These are phyloP conservation scores for Verticillium nubilum DNA, from an alignment of 2,329 filamentous ascomycete species.

Conservation along the genomic window DNA sequence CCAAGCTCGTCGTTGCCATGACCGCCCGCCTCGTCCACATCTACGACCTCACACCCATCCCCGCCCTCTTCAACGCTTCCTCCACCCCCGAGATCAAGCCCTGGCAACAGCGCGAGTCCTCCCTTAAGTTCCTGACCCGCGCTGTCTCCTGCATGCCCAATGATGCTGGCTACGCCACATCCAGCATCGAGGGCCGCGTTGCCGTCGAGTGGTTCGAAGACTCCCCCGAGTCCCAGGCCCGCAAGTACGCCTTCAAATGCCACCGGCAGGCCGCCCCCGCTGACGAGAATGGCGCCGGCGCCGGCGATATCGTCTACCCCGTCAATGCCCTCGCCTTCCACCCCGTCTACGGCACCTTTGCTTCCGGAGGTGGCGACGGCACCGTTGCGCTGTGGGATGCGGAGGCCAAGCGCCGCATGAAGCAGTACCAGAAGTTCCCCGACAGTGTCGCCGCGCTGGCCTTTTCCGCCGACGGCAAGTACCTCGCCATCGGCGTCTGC, in stretches of 20 bases:
- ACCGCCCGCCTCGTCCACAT: slow-evolving; percentile 89
- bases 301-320: slow-evolving; percentile 79
- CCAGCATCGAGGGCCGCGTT: slow-evolving; percentile 89
- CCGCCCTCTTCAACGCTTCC: slow-evolving; percentile 46
- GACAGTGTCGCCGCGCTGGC: slow-evolving; percentile 72
- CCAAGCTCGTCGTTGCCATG: slow-evolving; percentile 94
- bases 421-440: slow-evolving; percentile 81
- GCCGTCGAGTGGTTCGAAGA: slow-evolving; percentile 98
- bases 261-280: slow-evolving; percentile 71
- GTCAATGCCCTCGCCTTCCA: slow-evolving; percentile 90
- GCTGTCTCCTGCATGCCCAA: slow-evolving; percentile 95
- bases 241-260: slow-evolving; percentile 99
- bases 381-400: slow-evolving; percentile 93
- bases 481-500: slow-evolving; percentile 74
- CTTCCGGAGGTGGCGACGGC: slow-evolving; percentile 82
- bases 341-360: slow-evolving; percentile 77
- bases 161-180: slow-evolving; percentile 87
- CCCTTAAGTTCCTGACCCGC: slow-evolving; percentile 91
- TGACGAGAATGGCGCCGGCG: slow-evolving; percentile 42
- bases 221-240: slow-evolving; percentile 74
- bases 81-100: slow-evolving; percentile 56
- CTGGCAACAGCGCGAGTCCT: slow-evolving; percentile 91
- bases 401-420: slow-evolving; percentile 80
- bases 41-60: slow-evolving; percentile 75
- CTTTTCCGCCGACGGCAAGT: slow-evolving; percentile 73